A percentile compares a stretch with the other conserved stretches of the same genome.
Evolutionary conservation across 805 yeast species (phyloP).

Genomic region (Suhomyces sp.): DNA sequence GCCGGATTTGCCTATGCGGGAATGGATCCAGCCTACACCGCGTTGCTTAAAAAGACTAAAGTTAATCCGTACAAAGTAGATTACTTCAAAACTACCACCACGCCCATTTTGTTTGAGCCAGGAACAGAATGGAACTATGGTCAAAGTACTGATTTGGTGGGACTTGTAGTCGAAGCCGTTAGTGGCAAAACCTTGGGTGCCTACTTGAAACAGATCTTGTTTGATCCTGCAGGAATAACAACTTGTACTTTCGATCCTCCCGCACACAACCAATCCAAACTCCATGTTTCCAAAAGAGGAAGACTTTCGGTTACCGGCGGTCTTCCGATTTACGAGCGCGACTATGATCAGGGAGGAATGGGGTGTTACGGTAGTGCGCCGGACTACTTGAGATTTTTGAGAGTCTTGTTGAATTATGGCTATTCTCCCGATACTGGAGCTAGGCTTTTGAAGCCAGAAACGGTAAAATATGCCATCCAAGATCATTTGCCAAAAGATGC

Average conservation of each 20-base stretch:
- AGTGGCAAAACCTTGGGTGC: constrained; percentile 31
- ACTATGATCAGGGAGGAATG: constrained; percentile 43
- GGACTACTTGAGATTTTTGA: constrained; percentile 37
- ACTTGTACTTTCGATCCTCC: constrained; percentile 12
- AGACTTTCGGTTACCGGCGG: not conserved
- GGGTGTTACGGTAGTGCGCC: constrained; percentile 37
- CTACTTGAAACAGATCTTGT: constrained; percentile 27
- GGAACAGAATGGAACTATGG: constrained; percentile 40
- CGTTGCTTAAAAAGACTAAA: constrained; percentile 7
- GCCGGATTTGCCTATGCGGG: constrained; percentile 25
- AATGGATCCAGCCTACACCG: constrained; percentile 11
- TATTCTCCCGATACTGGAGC: constrained; percentile 35
- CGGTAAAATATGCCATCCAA: constrained; percentile 30
- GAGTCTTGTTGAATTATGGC: constrained; percentile 42
- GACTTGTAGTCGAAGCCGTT: constrained; percentile 32
- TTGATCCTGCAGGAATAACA: constrained; percentile 34
- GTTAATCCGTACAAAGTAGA: constrained; percentile 7
- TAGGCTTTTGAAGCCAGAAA: constrained; percentile 19
- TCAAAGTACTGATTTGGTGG: constrained; percentile 37
- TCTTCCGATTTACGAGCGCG: constrained; percentile 10
- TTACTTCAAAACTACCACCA: constrained; percentile 12
- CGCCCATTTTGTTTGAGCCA: constrained; percentile 30
- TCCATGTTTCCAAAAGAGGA: not conserved
- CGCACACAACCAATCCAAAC: not conserved
- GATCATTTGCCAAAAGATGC: constrained; percentile 27